Conservation (phyloP, 352 stramenopile species). For the Pythium brassicae region DNA sequence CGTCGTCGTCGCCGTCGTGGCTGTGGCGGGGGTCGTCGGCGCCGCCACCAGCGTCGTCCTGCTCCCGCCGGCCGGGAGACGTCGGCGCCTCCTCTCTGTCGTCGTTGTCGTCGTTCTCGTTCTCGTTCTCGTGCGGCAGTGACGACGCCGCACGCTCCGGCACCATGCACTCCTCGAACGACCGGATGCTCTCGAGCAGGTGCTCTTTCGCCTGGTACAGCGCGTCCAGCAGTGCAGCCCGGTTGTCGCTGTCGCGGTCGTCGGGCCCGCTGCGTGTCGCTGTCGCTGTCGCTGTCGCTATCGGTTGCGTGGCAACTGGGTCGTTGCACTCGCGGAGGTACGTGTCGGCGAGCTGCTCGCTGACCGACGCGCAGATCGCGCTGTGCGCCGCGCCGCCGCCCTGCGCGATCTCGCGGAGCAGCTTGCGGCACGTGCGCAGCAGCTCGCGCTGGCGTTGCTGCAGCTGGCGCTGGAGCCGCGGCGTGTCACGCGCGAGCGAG, state of each 20-base stretch:
- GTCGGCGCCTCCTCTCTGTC: constrained; percentile 16
- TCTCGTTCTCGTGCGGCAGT: constrained; percentile 24
- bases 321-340: constrained; percentile 64
- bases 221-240: constrained; percentile 9
- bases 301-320: no score
- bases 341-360: constrained; percentile 77
- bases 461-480: constrained; percentile 56
- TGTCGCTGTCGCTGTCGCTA: neutral
- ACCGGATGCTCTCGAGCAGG: constrained; percentile 57
- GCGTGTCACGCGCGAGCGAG: constrained; percentile 50
- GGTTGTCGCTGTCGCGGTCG: constrained; percentile 8
- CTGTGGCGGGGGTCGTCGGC: no score
- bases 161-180: constrained; percentile 67
- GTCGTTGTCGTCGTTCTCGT: constrained; percentile 19
- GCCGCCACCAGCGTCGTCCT: constrained; percentile 14
- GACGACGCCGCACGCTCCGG: constrained; percentile 18
- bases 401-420: constrained; percentile 68
- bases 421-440: constrained; percentile 65
- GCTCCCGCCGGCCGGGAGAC: neutral
- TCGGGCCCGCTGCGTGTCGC: neutral
- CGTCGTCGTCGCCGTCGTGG: constrained; percentile 29
- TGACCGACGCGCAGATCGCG: constrained; percentile 77
- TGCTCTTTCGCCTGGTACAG: constrained; percentile 61
- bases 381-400: constrained; percentile 53
- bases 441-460: constrained; percentile 73